Base-by-base conservation (phyloP, 1,284 basidiomycete species). In the Chalciporus sp. region DNA sequence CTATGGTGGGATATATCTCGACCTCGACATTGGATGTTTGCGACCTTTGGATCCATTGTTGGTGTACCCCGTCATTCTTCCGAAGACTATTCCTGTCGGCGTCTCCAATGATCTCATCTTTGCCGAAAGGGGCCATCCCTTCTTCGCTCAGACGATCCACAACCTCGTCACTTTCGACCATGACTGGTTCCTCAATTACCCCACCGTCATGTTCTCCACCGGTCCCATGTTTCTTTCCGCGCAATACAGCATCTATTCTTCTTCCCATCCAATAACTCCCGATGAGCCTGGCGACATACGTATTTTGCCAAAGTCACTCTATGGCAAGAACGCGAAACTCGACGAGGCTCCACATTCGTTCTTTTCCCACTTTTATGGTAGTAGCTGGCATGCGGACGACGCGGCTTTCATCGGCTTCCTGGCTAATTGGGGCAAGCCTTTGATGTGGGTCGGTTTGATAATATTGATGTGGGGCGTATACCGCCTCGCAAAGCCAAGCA, bases 181-280 rank as follows among this genome's bases (percentile, higher is more conserved):
- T 73, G 83, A 86, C 51, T 98, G 93, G 85, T 72, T 97, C 50
- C 84, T 94, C 67, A 95, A 98, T 74, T 99, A 99, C 66, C 96
- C 97, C 29, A 99, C 96, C 33, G 96, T 99, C 76, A 99, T 99
- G 96, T 99, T 99, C 77, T 94, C 94, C 47, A 99, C 97, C 0
- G 96, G 96, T 1, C 88, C 94, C 70, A 94, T 95, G 93, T 93
- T 95, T 76, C 73, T 98, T 23, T 92, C 92, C 3, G 84, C 90
- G 19, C 86, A 96, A 72, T 92, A 94, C 72, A 86, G 91, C 52
- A 78, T 92, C 55, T 94, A 90, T 75, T 83, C 87, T 28, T 79
- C 90, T 31, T 81, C 87, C 17, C 88, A 93, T 58, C 85, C 87
- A 17, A 74, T 72, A 26, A 83, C 83, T n/a, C 68, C 72, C 2